These are phyloP conservation scores for Plasmodium relictum DNA, from an alignment of 169 alveolate genomes.

Conservation along the genomic window DNA sequence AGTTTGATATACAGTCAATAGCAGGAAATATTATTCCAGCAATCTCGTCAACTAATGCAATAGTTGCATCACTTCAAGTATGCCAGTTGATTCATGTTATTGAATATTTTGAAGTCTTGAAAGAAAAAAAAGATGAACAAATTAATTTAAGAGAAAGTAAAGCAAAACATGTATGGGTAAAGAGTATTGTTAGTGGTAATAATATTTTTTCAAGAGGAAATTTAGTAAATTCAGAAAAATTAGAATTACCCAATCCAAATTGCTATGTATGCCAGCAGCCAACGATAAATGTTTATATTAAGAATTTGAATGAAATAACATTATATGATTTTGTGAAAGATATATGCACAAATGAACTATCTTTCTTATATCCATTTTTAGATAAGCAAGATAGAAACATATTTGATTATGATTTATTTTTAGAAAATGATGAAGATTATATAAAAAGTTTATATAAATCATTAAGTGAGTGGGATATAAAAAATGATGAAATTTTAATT, in stretches of 20 bases:
- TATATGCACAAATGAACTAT: conserved; percentile 61
- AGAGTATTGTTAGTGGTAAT: conserved; percentile 53
- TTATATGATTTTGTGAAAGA: conserved; percentile 77
- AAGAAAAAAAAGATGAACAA: conserved; percentile 6
- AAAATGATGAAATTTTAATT: conserved; percentile 53
- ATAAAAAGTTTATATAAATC: conserved; percentile 36
- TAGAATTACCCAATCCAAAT: conserved; percentile 77
- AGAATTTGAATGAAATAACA: conserved; percentile 69
- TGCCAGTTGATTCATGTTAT: conserved; percentile 87
- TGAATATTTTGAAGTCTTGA: conserved; percentile 37
- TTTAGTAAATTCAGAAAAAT: conserved; percentile 79
- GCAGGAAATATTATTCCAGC: conserved; percentile 99
- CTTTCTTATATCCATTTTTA: conserved; percentile 55
- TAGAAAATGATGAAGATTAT: conserved; percentile 59
- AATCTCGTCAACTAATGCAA: conserved; percentile 96
- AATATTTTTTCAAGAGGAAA: conserved; percentile 77
- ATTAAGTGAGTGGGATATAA: conserved; percentile 42
- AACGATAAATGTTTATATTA: conserved; percentile 68
- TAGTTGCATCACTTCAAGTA: conserved; percentile 95
- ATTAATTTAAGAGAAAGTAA: conserved; percentile 33
- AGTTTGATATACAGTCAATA: conserved; percentile 92
- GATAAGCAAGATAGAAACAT: conserved; percentile 72
- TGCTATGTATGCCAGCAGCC: conserved; percentile 81
- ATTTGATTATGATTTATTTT: conserved; percentile 66
- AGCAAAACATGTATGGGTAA: conserved; percentile 48